phyloP scores from a whole-genome alignment of 495 filamentous ascomycete species.

The Neurospora sp. region DNA sequence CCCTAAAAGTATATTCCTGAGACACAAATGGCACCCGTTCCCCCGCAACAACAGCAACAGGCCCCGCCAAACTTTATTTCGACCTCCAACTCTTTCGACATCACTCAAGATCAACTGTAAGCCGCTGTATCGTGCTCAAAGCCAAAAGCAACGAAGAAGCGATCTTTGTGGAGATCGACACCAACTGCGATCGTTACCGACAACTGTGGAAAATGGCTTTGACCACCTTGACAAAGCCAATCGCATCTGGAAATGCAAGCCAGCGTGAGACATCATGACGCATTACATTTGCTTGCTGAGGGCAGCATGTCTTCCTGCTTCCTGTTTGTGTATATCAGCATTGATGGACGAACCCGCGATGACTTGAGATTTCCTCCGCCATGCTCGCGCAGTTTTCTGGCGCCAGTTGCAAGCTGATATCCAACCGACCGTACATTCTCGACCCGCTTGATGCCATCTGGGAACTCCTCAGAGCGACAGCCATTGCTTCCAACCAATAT shows the following conservation, averaged over 20 bases:
- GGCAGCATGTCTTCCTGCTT: not conserved
- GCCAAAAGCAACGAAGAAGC: not conserved
- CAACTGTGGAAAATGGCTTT: not conserved
- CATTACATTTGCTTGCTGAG: not conserved
- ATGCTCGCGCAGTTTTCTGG: not conserved
- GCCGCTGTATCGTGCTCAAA: not conserved
- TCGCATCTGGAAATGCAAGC: not conserved
- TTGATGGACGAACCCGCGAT: not conserved
- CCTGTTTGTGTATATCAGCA: not conserved
- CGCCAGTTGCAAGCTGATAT: not conserved
- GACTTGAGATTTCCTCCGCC: not conserved
- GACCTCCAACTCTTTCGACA: not conserved
- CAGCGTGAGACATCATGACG: not conserved
- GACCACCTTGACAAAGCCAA: not conserved
- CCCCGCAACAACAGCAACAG: not conserved
- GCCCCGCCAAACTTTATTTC: constrained; percentile 1
- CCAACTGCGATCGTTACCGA: not conserved
- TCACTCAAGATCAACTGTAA: not conserved
- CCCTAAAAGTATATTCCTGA: not conserved
- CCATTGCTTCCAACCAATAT: not conserved
- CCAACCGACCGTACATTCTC: not conserved
- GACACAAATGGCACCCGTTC: not conserved
- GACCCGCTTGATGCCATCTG: not conserved
- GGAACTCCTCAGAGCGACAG: not conserved
- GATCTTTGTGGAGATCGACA: not conserved